These are phyloP conservation scores for Candida railenensis DNA, from an alignment of 805 yeast species.

Conservation along the genomic window DNA sequence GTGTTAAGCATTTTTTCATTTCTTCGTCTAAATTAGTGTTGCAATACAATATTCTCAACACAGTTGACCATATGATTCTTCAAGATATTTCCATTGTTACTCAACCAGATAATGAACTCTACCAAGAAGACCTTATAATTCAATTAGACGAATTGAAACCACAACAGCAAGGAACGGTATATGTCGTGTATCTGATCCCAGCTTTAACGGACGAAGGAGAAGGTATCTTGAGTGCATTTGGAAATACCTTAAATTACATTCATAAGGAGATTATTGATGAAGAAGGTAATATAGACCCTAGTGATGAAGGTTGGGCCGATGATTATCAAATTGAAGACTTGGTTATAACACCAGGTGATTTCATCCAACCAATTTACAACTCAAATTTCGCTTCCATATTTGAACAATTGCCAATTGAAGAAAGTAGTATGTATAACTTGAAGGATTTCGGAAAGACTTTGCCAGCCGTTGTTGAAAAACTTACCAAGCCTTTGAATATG, in stretches of 20 bases:
- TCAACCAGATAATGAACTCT: constrained; percentile 57
- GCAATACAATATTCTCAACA: constrained; percentile 83
- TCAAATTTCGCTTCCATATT: constrained; percentile 72
- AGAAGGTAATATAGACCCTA: constrained; percentile 63
- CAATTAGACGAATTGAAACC: constrained; percentile 75
- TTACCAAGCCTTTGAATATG: constrained; percentile 48
- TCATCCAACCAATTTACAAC: constrained; percentile 70
- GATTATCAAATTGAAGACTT: constrained; percentile 89
- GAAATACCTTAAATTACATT: constrained; percentile 68
- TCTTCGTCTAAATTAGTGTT: constrained; percentile 67
- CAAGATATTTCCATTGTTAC: constrained; percentile 74
- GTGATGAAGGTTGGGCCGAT: constrained; percentile 84
- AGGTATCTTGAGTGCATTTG: constrained; percentile 45
- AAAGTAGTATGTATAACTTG: constrained; percentile 68
- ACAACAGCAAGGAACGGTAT: constrained; percentile 67
- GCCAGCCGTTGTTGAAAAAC: constrained; percentile 46
- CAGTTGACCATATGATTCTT: constrained; percentile 73
- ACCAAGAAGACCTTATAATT: constrained; percentile 68
- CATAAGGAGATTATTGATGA: constrained; percentile 77
- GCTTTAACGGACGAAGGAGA: constrained; percentile 42
- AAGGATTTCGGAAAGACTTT: constrained; percentile 33
- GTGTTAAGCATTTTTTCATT: constrained; percentile 75
- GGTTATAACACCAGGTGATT: constrained; percentile 77
- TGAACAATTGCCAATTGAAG: constrained; percentile 65
- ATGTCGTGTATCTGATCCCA: constrained; percentile 71